Percentiles rank a stretch among this genome's conserved stretches.
These are phyloP conservation scores for Bremia lactucae DNA, from an alignment of 352 stramenopile genomes.

Conservation along the genomic window DNA sequence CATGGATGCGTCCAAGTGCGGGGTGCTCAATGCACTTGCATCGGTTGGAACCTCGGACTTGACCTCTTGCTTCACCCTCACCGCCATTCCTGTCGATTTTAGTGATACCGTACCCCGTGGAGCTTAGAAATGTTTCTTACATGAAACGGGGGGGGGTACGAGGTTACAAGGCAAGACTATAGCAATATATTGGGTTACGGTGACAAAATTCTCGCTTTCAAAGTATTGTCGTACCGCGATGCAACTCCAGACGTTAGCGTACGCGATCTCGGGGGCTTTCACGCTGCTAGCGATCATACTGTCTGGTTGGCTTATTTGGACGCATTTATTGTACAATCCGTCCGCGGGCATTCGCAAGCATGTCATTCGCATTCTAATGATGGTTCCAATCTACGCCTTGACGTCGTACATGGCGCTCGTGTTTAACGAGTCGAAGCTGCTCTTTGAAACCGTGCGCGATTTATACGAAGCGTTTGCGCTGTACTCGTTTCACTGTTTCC, in stretches of 20 bases:
- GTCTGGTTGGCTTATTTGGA: constrained; percentile 83
- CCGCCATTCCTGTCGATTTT: constrained; percentile 5
- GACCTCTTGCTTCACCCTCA: constrained; percentile 14
- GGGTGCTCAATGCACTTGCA: constrained; percentile 8
- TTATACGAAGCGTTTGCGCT: constrained; percentile 91
- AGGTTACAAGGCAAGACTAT: too few species aligned
- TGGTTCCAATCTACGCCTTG: constrained; percentile 90
- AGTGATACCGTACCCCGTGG: neutral
- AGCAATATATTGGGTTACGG: too few species aligned
- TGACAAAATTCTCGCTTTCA: too few species aligned
- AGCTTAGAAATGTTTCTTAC: constrained; percentile 2
- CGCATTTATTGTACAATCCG: constrained; percentile 80
- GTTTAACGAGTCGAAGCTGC: constrained; percentile 84
- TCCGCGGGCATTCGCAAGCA: constrained; percentile 78
- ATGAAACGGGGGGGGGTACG: neutral
- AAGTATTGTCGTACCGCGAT: too few species aligned
- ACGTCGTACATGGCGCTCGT: constrained; percentile 86
- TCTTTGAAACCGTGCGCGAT: constrained; percentile 86
- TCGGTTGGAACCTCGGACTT: constrained; percentile 31
- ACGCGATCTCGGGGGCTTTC: constrained; percentile 81
- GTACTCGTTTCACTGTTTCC: constrained; percentile 90
- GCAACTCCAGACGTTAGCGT: constrained; percentile 82
- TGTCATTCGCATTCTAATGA: constrained; percentile 90
- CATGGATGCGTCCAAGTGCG: constrained; percentile 44
- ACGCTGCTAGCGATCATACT: constrained; percentile 77